Base-by-base conservation (phyloP, 257 asterid genomes). In the Nicotiana tabacum region DNA sequence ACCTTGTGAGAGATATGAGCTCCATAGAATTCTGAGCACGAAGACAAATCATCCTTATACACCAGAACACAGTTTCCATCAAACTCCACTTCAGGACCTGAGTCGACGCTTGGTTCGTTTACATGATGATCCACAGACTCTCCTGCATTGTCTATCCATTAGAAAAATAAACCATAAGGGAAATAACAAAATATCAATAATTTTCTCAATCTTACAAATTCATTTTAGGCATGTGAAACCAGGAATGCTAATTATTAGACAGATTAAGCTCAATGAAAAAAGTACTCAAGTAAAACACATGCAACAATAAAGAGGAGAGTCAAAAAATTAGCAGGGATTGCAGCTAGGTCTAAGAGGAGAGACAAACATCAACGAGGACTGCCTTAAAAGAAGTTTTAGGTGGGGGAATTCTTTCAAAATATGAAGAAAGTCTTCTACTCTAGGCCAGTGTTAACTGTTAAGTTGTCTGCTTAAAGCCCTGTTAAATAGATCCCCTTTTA, bases 41-140 rank as follows among this genome's bases (percentile, higher is more conserved):
- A 76, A 51, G 0, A 76, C 6, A 76, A 27, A 76, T 76, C 80
- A 51, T 15, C 46, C 24, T 16, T 51, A 76, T 29, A 15, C 15
- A 76, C 80, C 43, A 76, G 43, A 51, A 76, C 80, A 51, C 46
- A 76, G 9, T 48, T 15, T 76, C 64, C 64, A 27, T 76, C 80
- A 76, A 76, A 76, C 8, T 16, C 39, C 46, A 76, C 43, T 51
- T 51, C 46, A 51, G 64, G 43, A 27, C 51, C 46, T 8, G 9
- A 27, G 46, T 51, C 80, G 29, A 7, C 16, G 13, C n/a, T 43
- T 76, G 43, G 64, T 76, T 76, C 27, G 4, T 15, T 55, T 72
- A 12, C 15, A 12, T 11, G 24, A 24, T 46, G 79, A 24, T 12
- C 79, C 39, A 46, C 39, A 46, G 39, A 24, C 0, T 33, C 79